Evolutionary conservation across 139 green algal species (phyloP).

Genomic region (Picochlorum sp.): DNA sequence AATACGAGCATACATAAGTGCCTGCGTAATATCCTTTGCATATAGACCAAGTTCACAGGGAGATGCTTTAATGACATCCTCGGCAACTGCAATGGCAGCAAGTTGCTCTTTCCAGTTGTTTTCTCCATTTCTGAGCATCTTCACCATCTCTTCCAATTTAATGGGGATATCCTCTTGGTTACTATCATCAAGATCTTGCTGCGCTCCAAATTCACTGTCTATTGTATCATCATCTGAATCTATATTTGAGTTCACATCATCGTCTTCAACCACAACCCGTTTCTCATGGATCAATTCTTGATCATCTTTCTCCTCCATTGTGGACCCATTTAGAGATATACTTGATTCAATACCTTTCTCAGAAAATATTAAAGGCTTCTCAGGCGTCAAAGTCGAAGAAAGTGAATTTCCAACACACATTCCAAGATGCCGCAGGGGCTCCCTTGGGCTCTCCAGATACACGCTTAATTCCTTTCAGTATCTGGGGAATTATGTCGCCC

Average conservation of each 20-base stretch:
- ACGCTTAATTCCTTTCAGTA: conserved; percentile 46
- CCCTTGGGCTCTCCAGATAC: conserved; percentile 41
- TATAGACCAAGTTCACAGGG: conserved; percentile 62
- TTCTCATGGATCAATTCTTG: background rate
- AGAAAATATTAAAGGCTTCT: conserved; percentile 44
- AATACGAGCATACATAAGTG: conserved; percentile 54
- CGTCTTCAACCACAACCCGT: background rate
- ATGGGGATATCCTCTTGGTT: conserved; percentile 5
- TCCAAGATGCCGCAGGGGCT: conserved; percentile 28
- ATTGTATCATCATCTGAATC: conserved; percentile 34
- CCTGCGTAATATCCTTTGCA: conserved; percentile 48
- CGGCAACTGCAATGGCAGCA: conserved; percentile 33
- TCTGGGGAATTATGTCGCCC: conserved; percentile 14
- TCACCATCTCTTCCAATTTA: conserved; percentile 31
- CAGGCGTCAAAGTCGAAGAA: conserved; percentile 33
- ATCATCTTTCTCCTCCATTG: background rate
- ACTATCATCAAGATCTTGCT: conserved; percentile 17
- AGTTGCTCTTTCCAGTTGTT: conserved; percentile 43
- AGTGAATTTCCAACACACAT: conserved; percentile 52
- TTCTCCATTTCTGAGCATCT: conserved; percentile 48
- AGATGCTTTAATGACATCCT: conserved; percentile 49
- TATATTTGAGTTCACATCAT: conserved; percentile 17
- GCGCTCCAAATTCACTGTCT: conserved; percentile 29
- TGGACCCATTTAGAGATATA: background rate
- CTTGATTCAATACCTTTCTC: background rate